Percentiles rank a stretch among this genome's conserved stretches.
Conservation (phyloP, 2,329 filamentous ascomycete genomes). For the Colletotrichum chlorophyti region DNA sequence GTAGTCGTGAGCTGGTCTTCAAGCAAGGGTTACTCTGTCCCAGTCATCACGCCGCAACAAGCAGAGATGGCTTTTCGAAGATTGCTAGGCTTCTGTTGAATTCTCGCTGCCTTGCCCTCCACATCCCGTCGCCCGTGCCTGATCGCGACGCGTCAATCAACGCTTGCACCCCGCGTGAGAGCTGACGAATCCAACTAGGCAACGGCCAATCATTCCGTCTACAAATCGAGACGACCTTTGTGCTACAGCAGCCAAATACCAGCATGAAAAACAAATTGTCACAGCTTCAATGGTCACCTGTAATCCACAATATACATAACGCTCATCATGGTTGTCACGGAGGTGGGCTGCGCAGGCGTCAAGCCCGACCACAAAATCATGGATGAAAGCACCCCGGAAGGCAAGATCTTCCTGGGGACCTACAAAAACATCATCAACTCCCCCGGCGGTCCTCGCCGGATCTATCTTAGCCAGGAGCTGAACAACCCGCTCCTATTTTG, state of each 20-base stretch:
- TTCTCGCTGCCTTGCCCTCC: no score
- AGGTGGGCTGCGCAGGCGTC: conserved; percentile 32
- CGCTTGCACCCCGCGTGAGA: background rate
- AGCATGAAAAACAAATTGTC: background rate
- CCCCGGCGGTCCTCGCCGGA: conserved; percentile 30
- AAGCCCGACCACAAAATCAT: conserved; percentile 31
- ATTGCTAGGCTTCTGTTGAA: no score
- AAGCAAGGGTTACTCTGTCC: no score
- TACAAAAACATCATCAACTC: conserved; percentile 24
- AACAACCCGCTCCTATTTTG: conserved; percentile 32
- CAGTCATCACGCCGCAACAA: no score
- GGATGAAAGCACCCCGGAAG: conserved; percentile 30
- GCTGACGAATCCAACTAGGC: background rate
- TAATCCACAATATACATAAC: no score
- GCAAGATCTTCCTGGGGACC: conserved; percentile 21
- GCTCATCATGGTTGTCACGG: conserved; percentile 32
- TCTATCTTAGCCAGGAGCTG: conserved; percentile 32
- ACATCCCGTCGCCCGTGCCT: no score
- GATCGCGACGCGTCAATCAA: background rate
- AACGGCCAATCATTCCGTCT: background rate
- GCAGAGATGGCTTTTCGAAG: no score
- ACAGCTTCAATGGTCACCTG: background rate
- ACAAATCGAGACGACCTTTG: background rate
- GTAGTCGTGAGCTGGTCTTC: no score
- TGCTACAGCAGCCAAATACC: no score